These are phyloP conservation scores for Nicotiana noctiflora DNA, from an alignment of 257 asterid species.

Conservation along the genomic window DNA sequence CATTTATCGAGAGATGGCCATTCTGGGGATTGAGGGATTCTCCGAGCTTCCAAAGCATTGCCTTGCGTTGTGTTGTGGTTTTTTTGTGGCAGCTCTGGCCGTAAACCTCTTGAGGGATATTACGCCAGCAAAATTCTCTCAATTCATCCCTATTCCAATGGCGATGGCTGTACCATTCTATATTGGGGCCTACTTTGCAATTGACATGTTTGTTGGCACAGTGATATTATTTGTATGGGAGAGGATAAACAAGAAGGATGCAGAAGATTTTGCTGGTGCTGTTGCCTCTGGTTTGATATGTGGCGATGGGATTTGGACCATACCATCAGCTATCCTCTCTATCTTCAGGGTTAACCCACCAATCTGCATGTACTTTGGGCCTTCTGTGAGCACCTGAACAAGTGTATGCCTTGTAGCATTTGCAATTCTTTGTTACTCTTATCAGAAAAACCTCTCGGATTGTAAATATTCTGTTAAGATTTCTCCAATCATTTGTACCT, in stretches of 20 bases:
- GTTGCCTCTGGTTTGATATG: slow-evolving; percentile 94
- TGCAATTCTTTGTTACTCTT: neutral
- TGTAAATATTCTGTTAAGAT: slow-evolving; percentile 23
- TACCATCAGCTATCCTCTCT: slow-evolving; percentile 88
- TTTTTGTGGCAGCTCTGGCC: slow-evolving; percentile 65
- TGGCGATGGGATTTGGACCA: slow-evolving; percentile 94
- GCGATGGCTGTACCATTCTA: slow-evolving; percentile 96
- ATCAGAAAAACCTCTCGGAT: neutral
- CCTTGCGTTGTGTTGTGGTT: slow-evolving; percentile 61
- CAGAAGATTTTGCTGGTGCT: slow-evolving; percentile 81
- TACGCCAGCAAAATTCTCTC: slow-evolving; percentile 44
- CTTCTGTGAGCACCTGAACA: slow-evolving; percentile 50
- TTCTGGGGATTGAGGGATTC: slow-evolving; percentile 86
- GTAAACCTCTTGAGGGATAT: slow-evolving; percentile 66
- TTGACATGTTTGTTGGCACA: slow-evolving; percentile 92
- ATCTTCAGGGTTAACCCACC: slow-evolving; percentile 89
- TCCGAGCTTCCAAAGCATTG: slow-evolving; percentile 92
- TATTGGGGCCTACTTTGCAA: slow-evolving; percentile 91
- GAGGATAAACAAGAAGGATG: slow-evolving; percentile 52
- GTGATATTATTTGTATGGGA: slow-evolving; percentile 82
- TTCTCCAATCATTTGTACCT: neutral
- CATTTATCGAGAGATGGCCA: slow-evolving; percentile 88
- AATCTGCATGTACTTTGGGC: slow-evolving; percentile 86
- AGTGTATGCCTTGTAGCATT: neutral
- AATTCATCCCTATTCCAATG: slow-evolving; percentile 86